Evolutionary conservation across 2,329 filamentous ascomycete genomes (phyloP), one percentile per base, ranked within the genome.

Genomic region (Aspergillus latus): DNA sequence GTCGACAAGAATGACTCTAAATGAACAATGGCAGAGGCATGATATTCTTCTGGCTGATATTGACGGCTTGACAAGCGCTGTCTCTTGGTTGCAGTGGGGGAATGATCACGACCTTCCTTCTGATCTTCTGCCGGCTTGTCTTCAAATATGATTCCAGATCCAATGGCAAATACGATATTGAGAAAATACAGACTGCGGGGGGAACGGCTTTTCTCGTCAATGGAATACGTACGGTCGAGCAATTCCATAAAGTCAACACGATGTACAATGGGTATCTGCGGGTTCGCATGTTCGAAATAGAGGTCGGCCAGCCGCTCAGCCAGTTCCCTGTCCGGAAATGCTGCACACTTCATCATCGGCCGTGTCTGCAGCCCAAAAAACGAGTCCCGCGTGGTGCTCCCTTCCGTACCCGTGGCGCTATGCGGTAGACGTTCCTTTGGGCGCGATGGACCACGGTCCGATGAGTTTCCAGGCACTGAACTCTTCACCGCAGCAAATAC

Each of bases 151-250:
- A 97, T 96, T 15, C 92, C 93, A 15, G 90, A 89, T 5, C 94
- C 94, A 66, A 97, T 97, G 11, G 93, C 93, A 76, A 96, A 97
- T 26, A 97, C 92, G 75, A 97, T 97, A 73, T 97, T 97, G 60
- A 97, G 80, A 77, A 95, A 85, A 74, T 97, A 97, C n/a, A 94
- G 81, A 73, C 96, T 92, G 52, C 88, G 83, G 3, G 91, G 84
- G 1, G 88, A 89, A 28, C 88, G 82, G 52, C 84, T 81, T 57
- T 84, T 83, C 46, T 84, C 81, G 16, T 88, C 84, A 0, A 84
- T 82, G 4, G 84, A 80, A 72, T 96, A 97, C 0, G 91, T 89
- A 45, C 85, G 84, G 52, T 96, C 88, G 69, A 97, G 89, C 76
- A 96, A 85, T 45, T 88, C 83, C 87, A 92, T 91, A 68, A 97